Evolutionary conservation across 208 protist genomes (phyloP).

Genomic region (Trypanosoma avium): DNA sequence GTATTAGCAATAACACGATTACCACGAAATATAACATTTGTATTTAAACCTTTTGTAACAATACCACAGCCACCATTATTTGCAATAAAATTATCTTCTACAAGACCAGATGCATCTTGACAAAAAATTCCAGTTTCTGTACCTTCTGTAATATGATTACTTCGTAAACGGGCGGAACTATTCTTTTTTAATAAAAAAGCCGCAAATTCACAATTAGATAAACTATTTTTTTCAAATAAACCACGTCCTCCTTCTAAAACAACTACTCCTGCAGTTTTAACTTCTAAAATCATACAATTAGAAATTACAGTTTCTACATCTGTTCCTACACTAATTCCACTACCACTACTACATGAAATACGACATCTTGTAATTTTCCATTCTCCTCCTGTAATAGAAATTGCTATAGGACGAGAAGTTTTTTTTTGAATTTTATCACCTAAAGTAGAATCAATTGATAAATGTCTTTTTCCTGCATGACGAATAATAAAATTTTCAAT

Average conservation of each 20-base stretch:
- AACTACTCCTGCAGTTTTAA: slow-evolving; percentile 70
- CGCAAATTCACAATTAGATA: slow-evolving; percentile 78
- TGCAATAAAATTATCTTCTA: slow-evolving; percentile 81
- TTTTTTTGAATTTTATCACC: slow-evolving; percentile 28
- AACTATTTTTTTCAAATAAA: slow-evolving; percentile 69
- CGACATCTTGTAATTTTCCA: slow-evolving; percentile 72
- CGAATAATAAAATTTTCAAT: slow-evolving; percentile 83
- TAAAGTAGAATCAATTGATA: slow-evolving; percentile 15
- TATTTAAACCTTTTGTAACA: slow-evolving; percentile 61
- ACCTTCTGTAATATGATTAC: slow-evolving; percentile 73
- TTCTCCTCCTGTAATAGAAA: slow-evolving; percentile 66
- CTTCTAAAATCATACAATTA: slow-evolving; percentile 80
- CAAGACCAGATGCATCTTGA: slow-evolving; percentile 66
- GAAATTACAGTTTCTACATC: slow-evolving; percentile 56
- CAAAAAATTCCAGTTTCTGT: slow-evolving; percentile 84
- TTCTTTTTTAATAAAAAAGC: slow-evolving; percentile 78
- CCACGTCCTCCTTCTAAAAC: slow-evolving; percentile 64
- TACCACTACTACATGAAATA: slow-evolving; percentile 71
- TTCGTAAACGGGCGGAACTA: slow-evolving; percentile 40
- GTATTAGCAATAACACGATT: slow-evolving; percentile 72
- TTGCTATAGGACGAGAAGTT: slow-evolving; percentile 51
- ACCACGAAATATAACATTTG: slow-evolving; percentile 54
- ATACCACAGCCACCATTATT: slow-evolving; percentile 81
- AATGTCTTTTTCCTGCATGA: slow-evolving; percentile 35
- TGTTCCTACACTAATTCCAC: slow-evolving; percentile 53